Percentiles rank a stretch among this genome's conserved stretches.
Evolutionary conservation across 129 eudicot species (phyloP).

Genomic region (Calendula officinalis): DNA sequence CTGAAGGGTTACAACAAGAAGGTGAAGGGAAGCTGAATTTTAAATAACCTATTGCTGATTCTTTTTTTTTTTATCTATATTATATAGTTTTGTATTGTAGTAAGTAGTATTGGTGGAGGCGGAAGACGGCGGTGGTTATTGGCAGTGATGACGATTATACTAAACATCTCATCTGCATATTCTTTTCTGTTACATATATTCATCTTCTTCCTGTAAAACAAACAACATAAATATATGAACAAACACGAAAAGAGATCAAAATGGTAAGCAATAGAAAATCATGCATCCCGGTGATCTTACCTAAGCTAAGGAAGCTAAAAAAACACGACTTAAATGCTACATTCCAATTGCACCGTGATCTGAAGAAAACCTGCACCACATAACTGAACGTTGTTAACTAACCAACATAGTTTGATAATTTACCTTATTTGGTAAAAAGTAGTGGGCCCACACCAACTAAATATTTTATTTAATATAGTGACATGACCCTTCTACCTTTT

Average conservation of each 20-base stretch:
- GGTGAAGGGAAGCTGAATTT: conserved; percentile 18
- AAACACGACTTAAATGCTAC: conserved; percentile 39
- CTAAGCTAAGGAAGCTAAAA: conserved; percentile 49
- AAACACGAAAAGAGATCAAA: not conserved
- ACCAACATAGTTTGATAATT: too few relatives aligned
- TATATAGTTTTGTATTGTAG: conserved; percentile 40
- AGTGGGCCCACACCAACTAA: too few relatives aligned
- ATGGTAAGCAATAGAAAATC: too few relatives aligned
- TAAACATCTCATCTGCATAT: conserved; percentile 38
- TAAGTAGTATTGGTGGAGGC: conserved; percentile 31
- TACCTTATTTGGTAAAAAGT: too few relatives aligned
- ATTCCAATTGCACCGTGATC: conserved; percentile 81
- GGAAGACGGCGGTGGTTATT: conserved; percentile 2
- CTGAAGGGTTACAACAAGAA: conserved; percentile 34
- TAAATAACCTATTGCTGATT: conserved; percentile 31
- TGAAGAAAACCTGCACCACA: conserved; percentile 53
- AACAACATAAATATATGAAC: not conserved
- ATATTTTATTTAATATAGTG: too few relatives aligned
- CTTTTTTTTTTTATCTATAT: conserved; percentile 28
- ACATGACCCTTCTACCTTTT: too few relatives aligned
- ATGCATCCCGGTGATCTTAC: conserved; percentile 15
- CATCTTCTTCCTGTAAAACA: conserved; percentile 46
- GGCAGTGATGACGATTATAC: conserved; percentile 25
- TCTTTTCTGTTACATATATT: conserved; percentile 38
- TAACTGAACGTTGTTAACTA: conserved; percentile 9